Base-by-base conservation (phyloP, 2,329 filamentous ascomycete genomes). In the Beauveria pseudobassiana region DNA sequence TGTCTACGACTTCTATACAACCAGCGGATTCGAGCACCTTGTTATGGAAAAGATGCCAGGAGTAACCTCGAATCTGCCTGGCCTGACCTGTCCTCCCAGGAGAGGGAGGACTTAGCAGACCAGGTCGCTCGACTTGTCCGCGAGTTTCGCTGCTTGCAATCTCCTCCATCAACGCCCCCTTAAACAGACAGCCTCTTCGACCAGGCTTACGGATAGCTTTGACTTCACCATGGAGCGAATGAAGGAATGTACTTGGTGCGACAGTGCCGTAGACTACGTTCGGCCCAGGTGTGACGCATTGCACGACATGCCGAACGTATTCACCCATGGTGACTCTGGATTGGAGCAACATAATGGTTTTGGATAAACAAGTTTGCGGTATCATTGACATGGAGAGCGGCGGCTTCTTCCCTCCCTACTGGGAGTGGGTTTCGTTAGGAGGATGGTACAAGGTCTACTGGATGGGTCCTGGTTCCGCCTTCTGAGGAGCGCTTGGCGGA, bases 271-370 rank as follows among this genome's bases (percentile, higher is more conserved):
- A 16, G 38, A 48, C 7, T 60, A 60, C n/a, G 40, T 60, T 24
- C 40, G 20, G 38, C 28, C 7, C 2, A 22, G 49, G 49, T 60
- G 58, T n/a, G 50, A 20, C 20, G 38, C 50, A 34, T 43, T 61
- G 22, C 30, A 12, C 18, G 22, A 45, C n/a, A 16, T 14, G 45
- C 59, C 24, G 2, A 61, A 61, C 22, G 52, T 61, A 3, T 56
- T 61, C 14, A 56, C 59, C n/a, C 52, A 61, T 24, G 52, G 51
- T 20, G 59, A 61, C 34, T 43, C n/a, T 61, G 45, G 59, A 61
- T 34, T 56, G 45, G 52, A 61, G 59, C 7, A 61, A 61, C n/a
- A 56, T 61, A 26, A 61, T 61, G 43, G 52, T 56, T 3, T 18
- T n/a, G 4, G 52, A 34, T 34, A 56, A 43, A 45, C 22, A 50